A percentile compares a stretch with the other conserved stretches of the same genome.
phyloP scores from a whole-genome alignment of 2,329 filamentous ascomycete genomes.

The Clonostachys sp. region DNA sequence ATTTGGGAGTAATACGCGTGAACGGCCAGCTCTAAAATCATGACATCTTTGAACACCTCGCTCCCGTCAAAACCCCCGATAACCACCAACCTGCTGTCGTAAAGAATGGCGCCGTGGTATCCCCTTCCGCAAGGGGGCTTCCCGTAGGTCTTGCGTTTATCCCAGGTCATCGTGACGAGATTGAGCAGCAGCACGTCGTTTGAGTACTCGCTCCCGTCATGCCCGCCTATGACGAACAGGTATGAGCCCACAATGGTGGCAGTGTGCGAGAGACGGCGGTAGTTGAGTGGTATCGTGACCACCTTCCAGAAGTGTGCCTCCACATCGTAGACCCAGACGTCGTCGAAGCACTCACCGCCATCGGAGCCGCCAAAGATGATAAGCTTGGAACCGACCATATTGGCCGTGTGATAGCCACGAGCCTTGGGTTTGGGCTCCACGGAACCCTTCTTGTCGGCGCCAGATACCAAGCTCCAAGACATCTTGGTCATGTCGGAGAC shows the following conservation, averaged over 20 bases:
- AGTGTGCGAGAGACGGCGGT: slow-evolving; percentile 62
- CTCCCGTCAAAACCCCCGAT: slow-evolving; percentile 65
- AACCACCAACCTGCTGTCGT: slow-evolving; percentile 60
- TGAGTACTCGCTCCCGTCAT: slow-evolving; percentile 66
- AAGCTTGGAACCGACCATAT: slow-evolving; percentile 68
- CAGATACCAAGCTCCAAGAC: slow-evolving; percentile 62
- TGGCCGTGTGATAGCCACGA: slow-evolving; percentile 67
- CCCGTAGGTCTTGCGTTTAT: slow-evolving; percentile 61
- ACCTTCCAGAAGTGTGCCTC: slow-evolving; percentile 55
- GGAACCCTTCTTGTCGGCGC: slow-evolving; percentile 22
- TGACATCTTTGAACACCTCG: slow-evolving; percentile 65
- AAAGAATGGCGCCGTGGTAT: slow-evolving; percentile 62
- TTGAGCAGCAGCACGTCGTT: slow-evolving; percentile 67
- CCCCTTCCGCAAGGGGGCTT: slow-evolving; percentile 57
- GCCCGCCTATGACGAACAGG: slow-evolving; percentile 65
- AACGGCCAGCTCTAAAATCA: slow-evolving; percentile 62
- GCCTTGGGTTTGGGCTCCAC: slow-evolving; percentile 51
- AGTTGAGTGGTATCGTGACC: slow-evolving; percentile 56
- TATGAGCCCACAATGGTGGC: slow-evolving; percentile 67
- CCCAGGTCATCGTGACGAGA: slow-evolving; percentile 71
- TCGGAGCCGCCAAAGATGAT: slow-evolving; percentile 69
- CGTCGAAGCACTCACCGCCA: slow-evolving; percentile 67
- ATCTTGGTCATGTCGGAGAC: slow-evolving; percentile 63
- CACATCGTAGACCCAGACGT: slow-evolving; percentile 70
- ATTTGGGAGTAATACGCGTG: slow-evolving; percentile 72